These are phyloP conservation scores for Halenospora varia DNA, from an alignment of 495 filamentous ascomycete species.

Conservation along the genomic window DNA sequence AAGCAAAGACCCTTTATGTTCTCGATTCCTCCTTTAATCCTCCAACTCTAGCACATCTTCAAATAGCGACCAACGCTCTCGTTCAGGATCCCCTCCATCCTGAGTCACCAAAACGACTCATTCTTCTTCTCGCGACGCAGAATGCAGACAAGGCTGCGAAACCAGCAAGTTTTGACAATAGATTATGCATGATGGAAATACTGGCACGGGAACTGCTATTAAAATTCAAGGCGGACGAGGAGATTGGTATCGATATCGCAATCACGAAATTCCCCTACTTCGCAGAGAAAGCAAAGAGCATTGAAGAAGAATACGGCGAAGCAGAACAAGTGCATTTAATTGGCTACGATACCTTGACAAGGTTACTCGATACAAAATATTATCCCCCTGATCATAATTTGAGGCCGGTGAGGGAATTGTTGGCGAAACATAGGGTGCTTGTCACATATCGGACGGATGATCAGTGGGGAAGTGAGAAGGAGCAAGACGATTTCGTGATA, in stretches of 20 bases:
- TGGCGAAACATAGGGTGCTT: conserved; percentile 62
- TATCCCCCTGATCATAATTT: conserved; percentile 59
- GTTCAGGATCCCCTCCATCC: conserved; percentile 27
- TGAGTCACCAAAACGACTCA: conserved; percentile 46
- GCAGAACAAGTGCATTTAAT: conserved; percentile 71
- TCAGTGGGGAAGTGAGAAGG: conserved; percentile 56
- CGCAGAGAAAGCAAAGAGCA: conserved; percentile 72
- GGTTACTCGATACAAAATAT: conserved; percentile 81
- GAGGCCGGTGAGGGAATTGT: conserved; percentile 60
- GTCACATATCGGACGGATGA: conserved; percentile 69
- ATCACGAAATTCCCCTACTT: conserved; percentile 83
- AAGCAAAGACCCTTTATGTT: conserved; percentile 57
- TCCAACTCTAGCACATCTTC: conserved; percentile 77
- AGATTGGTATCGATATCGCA: conserved; percentile 65
- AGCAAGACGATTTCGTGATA: conserved; percentile 57
- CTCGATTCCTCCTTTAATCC: conserved; percentile 97
- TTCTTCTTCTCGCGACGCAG: conserved; percentile 81
- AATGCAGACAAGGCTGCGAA: conserved; percentile 93
- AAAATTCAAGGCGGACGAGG: conserved; percentile 25
- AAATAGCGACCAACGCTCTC: conserved; percentile 68
- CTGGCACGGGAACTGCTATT: conserved; percentile 62
- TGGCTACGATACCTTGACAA: conserved; percentile 83
- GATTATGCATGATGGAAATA: conserved; percentile 81
- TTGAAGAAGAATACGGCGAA: conserved; percentile 53
- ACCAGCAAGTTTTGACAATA: conserved; percentile 75